Evolutionary conservation across 2,329 filamentous ascomycete species (phyloP).

Genomic region (Clathrospora elynae): DNA sequence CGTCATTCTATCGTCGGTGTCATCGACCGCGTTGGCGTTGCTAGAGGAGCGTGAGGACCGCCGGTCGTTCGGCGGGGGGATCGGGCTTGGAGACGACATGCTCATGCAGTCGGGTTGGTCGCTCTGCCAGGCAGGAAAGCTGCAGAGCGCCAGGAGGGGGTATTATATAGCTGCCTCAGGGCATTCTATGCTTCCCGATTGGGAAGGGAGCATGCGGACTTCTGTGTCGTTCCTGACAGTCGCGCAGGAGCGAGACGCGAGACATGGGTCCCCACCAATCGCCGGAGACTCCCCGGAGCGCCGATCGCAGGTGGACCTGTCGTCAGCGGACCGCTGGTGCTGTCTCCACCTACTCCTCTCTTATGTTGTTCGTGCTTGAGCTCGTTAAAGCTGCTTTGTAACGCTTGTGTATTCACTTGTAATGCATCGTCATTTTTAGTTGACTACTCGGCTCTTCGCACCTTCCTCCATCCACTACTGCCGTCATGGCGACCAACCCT

Average conservation of each 20-base stretch:
- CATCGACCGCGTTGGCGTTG: slow-evolving; percentile 33
- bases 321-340: slow-evolving; percentile 24
- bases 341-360: too few relatives aligned
- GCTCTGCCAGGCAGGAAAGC: slow-evolving; percentile 12
- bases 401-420: neutral
- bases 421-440: neutral
- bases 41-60: slow-evolving; percentile 44
- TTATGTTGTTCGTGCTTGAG: too few relatives aligned
- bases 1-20: slow-evolving; percentile 26
- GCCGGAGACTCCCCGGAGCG: neutral
- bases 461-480: slow-evolving; percentile 8
- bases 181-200: slow-evolving; percentile 28
- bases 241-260: slow-evolving; percentile 27
- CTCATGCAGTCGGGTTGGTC: too few relatives aligned
- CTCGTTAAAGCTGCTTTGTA: too few relatives aligned
- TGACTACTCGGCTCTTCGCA: neutral
- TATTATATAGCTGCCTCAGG: slow-evolving; percentile 22
- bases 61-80: slow-evolving; percentile 44
- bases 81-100: slow-evolving; percentile 47
- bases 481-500: slow-evolving; percentile 54
- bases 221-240: slow-evolving; percentile 15
- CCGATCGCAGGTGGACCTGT: slow-evolving; percentile 2
- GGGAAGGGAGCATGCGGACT: slow-evolving; percentile 21
- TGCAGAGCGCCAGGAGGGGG: slow-evolving; percentile 19
- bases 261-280: neutral